Base-by-base conservation (phyloP, 345 rosid genomes). In the Sonneratia alba region DNA sequence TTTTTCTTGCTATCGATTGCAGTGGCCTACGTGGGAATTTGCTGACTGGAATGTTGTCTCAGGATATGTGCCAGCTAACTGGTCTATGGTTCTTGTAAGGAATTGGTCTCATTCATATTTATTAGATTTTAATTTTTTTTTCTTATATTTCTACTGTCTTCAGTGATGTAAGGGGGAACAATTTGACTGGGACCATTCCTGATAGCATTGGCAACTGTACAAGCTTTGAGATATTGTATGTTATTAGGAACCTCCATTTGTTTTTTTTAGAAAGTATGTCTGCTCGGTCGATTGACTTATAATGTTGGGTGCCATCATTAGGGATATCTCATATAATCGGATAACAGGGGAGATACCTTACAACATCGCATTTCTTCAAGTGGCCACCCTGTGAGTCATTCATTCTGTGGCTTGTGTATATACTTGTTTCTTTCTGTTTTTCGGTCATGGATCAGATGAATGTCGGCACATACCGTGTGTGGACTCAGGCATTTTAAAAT, bases 61-160 rank as follows among this genome's bases (percentile, higher is more conserved):
- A 88, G 36, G 98, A 95, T 67, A 89, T 95, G 85, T 95, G 99
- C 65, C 99, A 95, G 75, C 83, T 95, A 74, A 88, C 96, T 8
- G 92, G 99, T 70, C 80, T 95, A 79, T 95, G 99, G 99, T 95
- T 86, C 75, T 92, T 95, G 99, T 95, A 84, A 90, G 99, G 81
- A 36, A 70, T 22, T 15, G 1, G 22, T n/a, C 19, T 3, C 36
- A 43, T 42, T 38, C 14, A 37, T 66, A 18, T 66, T 19, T 37
- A 2, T 12, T 7, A 42, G 45, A 42, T 67, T 67, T 14, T n/a
- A 24, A 11, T 36, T 13, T 22, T 1, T 43, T 1, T 6, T 37
- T 14, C 10, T 62, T 37, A 27, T 7, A 48, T 21, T 2, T 71
- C 4, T 42, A 16, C 9, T 70, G 19, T 82, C 73, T 45, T 27